These are phyloP conservation scores for Excoecaria cochinchinensis DNA, from an alignment of 345 rosid species.

Conservation along the genomic window DNA sequence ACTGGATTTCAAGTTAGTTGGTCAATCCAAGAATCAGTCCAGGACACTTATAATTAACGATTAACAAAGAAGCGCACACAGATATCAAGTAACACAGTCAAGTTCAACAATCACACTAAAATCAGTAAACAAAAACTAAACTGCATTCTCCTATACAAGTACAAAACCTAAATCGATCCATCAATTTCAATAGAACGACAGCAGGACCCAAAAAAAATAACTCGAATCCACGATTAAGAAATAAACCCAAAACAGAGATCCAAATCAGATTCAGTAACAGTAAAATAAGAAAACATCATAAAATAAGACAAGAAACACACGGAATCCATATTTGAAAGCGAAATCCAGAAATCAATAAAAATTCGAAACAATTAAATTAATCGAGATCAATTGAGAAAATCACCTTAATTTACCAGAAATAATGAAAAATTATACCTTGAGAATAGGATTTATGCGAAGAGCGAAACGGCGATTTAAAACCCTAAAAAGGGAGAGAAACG, in stretches of 20 bases:
- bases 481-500: conserved; percentile 20
- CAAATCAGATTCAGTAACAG: conserved; percentile 7
- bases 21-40: not conserved
- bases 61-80: not conserved
- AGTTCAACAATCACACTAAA: not conserved
- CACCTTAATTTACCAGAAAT: conserved; percentile 4
- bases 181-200: not conserved
- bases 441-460: conserved; percentile 24
- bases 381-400: conserved; percentile 21
- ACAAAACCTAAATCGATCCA: not conserved
- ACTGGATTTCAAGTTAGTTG: not conserved
- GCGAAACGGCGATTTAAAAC: conserved; percentile 39
- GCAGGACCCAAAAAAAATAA: no score
- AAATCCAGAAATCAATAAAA: not conserved
- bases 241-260: not conserved
- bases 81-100: not conserved
- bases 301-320: not conserved
- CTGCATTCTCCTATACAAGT: not conserved
- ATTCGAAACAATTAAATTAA: not conserved
- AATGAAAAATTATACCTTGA: conserved; percentile 12
- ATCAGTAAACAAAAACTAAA: not conserved
- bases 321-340: not conserved
- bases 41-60: not conserved
- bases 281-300: not conserved
- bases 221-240: not conserved